Evolutionary conservation across 2,329 filamentous ascomycete genomes (phyloP), one percentile per base, ranked within the genome.

Genomic region (Pseudogymnoascus destructans): DNA sequence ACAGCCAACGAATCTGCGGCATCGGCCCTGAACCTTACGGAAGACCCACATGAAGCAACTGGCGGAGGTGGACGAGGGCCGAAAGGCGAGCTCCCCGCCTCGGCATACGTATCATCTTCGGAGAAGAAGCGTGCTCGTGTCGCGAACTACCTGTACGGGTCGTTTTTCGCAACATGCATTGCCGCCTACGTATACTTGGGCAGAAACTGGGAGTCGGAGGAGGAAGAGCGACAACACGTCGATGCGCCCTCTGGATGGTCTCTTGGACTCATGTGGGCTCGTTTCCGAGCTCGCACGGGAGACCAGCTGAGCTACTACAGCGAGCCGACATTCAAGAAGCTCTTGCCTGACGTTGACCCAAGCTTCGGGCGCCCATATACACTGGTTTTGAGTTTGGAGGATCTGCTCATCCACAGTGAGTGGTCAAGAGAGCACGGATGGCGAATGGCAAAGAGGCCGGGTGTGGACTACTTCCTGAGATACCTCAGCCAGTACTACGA

Each of bases 401-500:
- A 98, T 71, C 79, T 98, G 66, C 79, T 98, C 58, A 83, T 98
- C 27, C 92, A 96, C 74, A 95, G 88, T 68, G 89, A 95, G 70
- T 98, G 93, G 93, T 82, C 84, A 21, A 82, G 92, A 59, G 89
- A 97, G 70, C 87, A 96, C 69, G 93, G 93, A 60, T 98, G 93
- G 90, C 84, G 92, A 64, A 80, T 95, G 61, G 93, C 93, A 25
- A 98, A 98, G 76, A 82, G 93, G 55, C 93, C 93, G 33, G 93
- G 93, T 49, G 81, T 95, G 61, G 93, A 98, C 74, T 98, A 98
- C 75, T 98, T 98, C 75, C 75, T 98, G 63, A 88, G 89, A 68
- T 98, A 98, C 72, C 80, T 98, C 55, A 92, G 88, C 73, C 91
- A 96, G 72, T 97, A 98, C 78, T 98, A 96, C 70, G 93, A 98